These are phyloP conservation scores for Penstemon eatonii DNA, from an alignment of 257 asterid genomes.

Conservation along the genomic window DNA sequence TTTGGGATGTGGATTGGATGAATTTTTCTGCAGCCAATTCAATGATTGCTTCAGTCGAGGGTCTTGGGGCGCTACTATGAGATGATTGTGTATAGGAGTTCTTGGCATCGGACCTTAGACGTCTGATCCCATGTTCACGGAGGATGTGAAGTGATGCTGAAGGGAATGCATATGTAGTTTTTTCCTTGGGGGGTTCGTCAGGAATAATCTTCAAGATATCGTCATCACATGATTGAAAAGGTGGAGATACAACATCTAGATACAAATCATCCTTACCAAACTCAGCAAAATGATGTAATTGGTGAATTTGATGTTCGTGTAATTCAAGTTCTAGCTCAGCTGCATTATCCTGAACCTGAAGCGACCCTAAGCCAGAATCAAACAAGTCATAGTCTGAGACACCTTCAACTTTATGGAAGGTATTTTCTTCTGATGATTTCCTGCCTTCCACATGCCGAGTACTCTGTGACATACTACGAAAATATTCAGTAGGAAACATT, in stretches of 20 bases:
- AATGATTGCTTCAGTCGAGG: conserved; percentile 39
- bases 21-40: conserved; percentile 54
- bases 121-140: background rate
- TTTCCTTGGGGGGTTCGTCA: background rate
- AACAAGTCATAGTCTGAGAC: background rate
- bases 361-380: background rate
- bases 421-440: conserved; percentile 1
- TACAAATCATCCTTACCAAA: background rate
- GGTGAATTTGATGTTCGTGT: background rate
- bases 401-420: conserved; percentile 1
- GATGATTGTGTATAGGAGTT: background rate
- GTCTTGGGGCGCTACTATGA: background rate
- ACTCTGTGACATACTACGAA: background rate
- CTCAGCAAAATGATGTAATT: conserved; percentile 6
- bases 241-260: background rate
- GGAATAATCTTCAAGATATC: background rate
- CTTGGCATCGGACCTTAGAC: background rate
- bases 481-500: background rate
- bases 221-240: background rate
- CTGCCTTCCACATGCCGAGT: background rate
- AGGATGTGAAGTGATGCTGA: background rate
- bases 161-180: background rate
- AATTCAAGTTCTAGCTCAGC: conserved; percentile 1
- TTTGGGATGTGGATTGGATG: conserved; percentile 36
- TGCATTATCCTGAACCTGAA: background rate